A percentile compares a stretch with the other conserved stretches of the same genome.
These are phyloP conservation scores for Porphyrellus sp. DNA, from an alignment of 1,284 basidiomycete species.

Conservation along the genomic window DNA sequence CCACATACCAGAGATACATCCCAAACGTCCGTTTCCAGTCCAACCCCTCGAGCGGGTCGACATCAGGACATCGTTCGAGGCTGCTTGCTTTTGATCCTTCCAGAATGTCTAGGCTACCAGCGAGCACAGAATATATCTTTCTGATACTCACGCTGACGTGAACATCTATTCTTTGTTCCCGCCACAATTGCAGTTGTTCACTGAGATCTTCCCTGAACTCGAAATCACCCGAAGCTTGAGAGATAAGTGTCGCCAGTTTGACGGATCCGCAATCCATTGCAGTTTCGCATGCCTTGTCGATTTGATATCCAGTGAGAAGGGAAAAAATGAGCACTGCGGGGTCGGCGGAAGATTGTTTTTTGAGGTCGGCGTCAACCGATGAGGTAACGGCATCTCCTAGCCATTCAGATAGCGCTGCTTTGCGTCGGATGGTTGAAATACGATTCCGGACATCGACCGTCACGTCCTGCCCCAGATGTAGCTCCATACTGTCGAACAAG, in stretches of 20 bases:
- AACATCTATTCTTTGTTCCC: constrained; percentile 69
- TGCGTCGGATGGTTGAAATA: constrained; percentile 66
- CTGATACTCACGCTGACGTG: constrained; percentile 71
- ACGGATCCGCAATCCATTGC: constrained; percentile 78
- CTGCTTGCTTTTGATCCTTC: constrained; percentile 57
- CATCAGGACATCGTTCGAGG: constrained; percentile 58
- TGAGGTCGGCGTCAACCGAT: constrained; percentile 74
- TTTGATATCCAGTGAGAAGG: constrained; percentile 84
- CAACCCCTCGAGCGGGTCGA: constrained; percentile 74
- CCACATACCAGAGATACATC: constrained; percentile 87
- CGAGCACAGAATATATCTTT: constrained; percentile 83
- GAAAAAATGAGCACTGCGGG: constrained; percentile 65
- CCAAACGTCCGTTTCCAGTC: constrained; percentile 97
- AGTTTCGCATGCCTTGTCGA: constrained; percentile 77
- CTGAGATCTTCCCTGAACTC: constrained; percentile 74
- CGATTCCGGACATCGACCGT: constrained; percentile 60
- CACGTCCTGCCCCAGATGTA: constrained; percentile 56
- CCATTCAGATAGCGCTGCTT: constrained; percentile 85
- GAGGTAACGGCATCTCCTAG: constrained; percentile 74
- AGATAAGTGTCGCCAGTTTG: constrained; percentile 88
- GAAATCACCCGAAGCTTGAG: constrained; percentile 83
- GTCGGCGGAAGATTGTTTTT: constrained; percentile 44
- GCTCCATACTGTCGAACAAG: constrained; percentile 81
- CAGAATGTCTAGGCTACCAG: constrained; percentile 71
- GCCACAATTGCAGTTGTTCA: constrained; percentile 84